A percentile compares a stretch with the other conserved stretches of the same genome.
These are phyloP conservation scores for Coelastrella sp. DNA, from an alignment of 139 green algal species.

Conservation along the genomic window DNA sequence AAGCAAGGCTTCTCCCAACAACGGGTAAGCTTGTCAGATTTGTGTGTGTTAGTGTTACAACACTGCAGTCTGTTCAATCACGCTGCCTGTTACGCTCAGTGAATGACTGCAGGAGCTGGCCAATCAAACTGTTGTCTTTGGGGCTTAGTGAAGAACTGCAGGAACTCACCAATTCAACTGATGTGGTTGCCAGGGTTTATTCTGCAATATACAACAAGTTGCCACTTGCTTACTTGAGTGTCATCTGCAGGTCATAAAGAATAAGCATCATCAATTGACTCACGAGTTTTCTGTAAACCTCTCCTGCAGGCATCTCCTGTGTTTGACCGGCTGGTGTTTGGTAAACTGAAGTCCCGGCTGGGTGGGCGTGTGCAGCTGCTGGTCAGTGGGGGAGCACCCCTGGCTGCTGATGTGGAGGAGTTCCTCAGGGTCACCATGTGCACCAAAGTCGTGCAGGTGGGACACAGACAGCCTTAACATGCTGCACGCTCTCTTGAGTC, in stretches of 20 bases:
- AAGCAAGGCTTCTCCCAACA: background rate
- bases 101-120: background rate
- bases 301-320: background rate
- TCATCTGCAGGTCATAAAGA: background rate
- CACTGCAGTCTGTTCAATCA: too few relatives aligned
- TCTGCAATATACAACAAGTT: too few relatives aligned
- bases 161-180: background rate
- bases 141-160: background rate
- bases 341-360: constrained; percentile 41
- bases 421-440: constrained; percentile 73
- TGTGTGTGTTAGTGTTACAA: constrained; percentile 51
- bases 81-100: too few relatives aligned
- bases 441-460: constrained; percentile 67
- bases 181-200: background rate
- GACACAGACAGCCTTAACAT: too few relatives aligned
- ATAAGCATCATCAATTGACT: background rate
- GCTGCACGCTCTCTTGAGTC: background rate
- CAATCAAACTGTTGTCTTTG: background rate
- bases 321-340: background rate
- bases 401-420: constrained; percentile 64
- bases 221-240: too few relatives aligned
- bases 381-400: constrained; percentile 67
- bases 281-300: background rate
- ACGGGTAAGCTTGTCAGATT: constrained; percentile 58
- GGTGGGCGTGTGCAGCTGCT: constrained; percentile 72